phyloP scores from a whole-genome alignment of 2,329 filamentous ascomycete genomes.

The Trichoderma sp. region DNA sequence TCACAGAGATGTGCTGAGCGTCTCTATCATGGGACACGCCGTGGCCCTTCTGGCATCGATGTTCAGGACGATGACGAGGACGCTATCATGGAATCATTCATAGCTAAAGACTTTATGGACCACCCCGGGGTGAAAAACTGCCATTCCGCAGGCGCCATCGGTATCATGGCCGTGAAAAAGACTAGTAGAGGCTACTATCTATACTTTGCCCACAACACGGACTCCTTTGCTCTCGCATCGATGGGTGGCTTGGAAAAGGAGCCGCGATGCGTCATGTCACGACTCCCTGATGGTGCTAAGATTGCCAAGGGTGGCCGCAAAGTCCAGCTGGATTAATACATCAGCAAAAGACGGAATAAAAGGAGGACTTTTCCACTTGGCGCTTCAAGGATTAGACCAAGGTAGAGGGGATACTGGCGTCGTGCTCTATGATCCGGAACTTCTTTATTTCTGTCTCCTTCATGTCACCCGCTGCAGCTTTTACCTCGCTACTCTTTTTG shows the following conservation, averaged over 20 bases:
- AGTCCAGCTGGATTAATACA: slow-evolving; percentile 39
- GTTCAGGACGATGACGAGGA: slow-evolving; percentile 75
- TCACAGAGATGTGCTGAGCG: slow-evolving; percentile 84
- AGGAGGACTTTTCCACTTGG: neutral
- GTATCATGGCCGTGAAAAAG: slow-evolving; percentile 88
- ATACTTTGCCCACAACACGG: slow-evolving; percentile 96
- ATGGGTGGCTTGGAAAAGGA: slow-evolving; percentile 78
- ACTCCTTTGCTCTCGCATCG: slow-evolving; percentile 81
- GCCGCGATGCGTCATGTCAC: slow-evolving; percentile 86
- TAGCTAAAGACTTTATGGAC: slow-evolving; percentile 87
- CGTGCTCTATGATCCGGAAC: neutral
- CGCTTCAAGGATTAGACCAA: neutral
- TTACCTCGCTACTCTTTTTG: slow-evolving; percentile 13
- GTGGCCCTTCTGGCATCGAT: slow-evolving; percentile 60
- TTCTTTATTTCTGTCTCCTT: neutral
- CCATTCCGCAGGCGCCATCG: slow-evolving; percentile 83
- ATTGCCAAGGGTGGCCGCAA: slow-evolving; percentile 60
- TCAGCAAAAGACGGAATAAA: neutral
- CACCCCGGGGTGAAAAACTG: slow-evolving; percentile 83
- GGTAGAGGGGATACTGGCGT: neutral
- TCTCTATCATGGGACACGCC: slow-evolving; percentile 70
- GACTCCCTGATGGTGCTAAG: slow-evolving; percentile 57
- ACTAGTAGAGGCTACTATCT: slow-evolving; percentile 73
- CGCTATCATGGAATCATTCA: slow-evolving; percentile 71
- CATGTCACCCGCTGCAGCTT: neutral